Percentiles rank a stretch among this genome's conserved stretches.
These are phyloP conservation scores for Suhomyces vadensis DNA, from an alignment of 805 yeast genomes.

Conservation along the genomic window DNA sequence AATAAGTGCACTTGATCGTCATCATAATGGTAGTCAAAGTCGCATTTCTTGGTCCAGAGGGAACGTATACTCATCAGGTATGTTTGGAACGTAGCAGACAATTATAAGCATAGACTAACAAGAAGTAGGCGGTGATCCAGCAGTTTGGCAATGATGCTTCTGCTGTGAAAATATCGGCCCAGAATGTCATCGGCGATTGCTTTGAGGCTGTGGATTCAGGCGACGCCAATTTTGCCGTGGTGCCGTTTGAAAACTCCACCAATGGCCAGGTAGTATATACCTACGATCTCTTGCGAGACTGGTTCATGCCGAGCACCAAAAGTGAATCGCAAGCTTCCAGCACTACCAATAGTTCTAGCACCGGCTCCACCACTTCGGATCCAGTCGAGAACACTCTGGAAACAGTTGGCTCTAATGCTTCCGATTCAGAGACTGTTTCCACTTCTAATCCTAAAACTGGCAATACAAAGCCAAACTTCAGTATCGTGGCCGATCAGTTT, in stretches of 20 bases:
- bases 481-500: constrained; percentile 73
- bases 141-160: constrained; percentile 46
- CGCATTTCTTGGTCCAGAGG: constrained; percentile 85
- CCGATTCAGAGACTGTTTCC: not conserved
- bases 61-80: constrained; percentile 92
- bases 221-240: constrained; percentile 65
- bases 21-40: constrained; percentile 49
- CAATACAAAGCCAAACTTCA: constrained; percentile 30
- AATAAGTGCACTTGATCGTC: too few relatives aligned
- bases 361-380: not conserved
- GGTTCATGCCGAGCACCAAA: constrained; percentile 37
- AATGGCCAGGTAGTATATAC: constrained; percentile 92
- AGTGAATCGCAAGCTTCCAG: constrained; percentile 13
- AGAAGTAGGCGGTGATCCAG: constrained; percentile 46
- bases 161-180: constrained; percentile 32
- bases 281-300: constrained; percentile 75
- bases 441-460: constrained; percentile 1
- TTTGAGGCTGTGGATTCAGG: constrained; percentile 51
- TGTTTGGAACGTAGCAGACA: constrained; percentile 19
- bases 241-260: constrained; percentile 92
- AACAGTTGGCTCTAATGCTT: not conserved
- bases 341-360: not conserved
- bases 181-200: constrained; percentile 57
- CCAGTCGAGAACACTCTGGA: not conserved
- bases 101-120: constrained; percentile 8